Percentiles rank a stretch among this genome's conserved stretches.
Evolutionary conservation across 2,329 filamentous ascomycete genomes (phyloP).

Genomic region (Didymella keratinophila): DNA sequence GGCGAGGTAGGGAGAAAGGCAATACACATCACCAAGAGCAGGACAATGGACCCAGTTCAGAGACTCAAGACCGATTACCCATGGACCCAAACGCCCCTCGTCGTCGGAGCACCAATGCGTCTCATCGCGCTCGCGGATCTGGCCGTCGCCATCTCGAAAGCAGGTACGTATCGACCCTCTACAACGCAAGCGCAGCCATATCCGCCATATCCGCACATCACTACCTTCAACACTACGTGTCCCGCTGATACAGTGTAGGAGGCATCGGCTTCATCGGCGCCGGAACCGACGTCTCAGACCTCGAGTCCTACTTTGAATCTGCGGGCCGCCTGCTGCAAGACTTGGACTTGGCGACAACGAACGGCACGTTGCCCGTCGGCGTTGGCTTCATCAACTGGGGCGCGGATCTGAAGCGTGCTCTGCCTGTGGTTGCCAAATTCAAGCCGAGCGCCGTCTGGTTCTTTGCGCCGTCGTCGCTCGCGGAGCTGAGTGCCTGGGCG

Average conservation of each 20-base stretch:
- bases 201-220: not conserved
- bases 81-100: constrained; percentile 66
- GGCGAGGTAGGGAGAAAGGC: not conserved
- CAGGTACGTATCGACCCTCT: constrained; percentile 47
- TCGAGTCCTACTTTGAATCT: constrained; percentile 41
- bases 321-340: constrained; percentile 30
- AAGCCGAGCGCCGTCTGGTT: constrained; percentile 70
- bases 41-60: constrained; percentile 21
- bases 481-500: constrained; percentile 49
- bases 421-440: constrained; percentile 62
- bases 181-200: not conserved
- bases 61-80: constrained; percentile 58
- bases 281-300: constrained; percentile 52
- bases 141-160: constrained; percentile 66
- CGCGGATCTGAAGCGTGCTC: constrained; percentile 54
- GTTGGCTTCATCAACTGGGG: constrained; percentile 68
- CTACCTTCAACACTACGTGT: not conserved
- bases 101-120: constrained; percentile 74
- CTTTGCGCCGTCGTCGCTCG: constrained; percentile 64
- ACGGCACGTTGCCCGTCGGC: constrained; percentile 58
- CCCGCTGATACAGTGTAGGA: constrained; percentile 35
- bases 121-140: constrained; percentile 65
- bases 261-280: constrained; percentile 58
- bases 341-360: constrained; percentile 3
- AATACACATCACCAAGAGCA: not conserved